Conservation (phyloP, 139 green algal species). For the Chlorella vulgaris region DNA sequence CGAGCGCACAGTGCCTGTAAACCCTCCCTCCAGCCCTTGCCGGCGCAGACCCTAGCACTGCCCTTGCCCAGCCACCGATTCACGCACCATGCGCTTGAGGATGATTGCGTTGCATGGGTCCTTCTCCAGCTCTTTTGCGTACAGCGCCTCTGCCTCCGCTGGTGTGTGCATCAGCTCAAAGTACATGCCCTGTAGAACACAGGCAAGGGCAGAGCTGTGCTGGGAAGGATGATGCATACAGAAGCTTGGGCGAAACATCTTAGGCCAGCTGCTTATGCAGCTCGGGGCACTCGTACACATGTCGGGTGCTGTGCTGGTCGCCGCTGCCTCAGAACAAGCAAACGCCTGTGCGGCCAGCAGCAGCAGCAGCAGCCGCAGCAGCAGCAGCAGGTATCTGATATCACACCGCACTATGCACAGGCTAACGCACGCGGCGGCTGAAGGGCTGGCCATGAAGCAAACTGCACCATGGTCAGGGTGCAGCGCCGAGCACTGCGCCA, state of each 20-base stretch:
- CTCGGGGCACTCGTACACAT: no score
- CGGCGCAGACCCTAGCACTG: no score
- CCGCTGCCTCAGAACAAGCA: background rate
- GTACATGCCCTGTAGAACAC: constrained; percentile 73
- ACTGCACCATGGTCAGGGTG: no score
- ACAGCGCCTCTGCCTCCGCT: constrained; percentile 58
- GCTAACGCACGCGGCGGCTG: no score
- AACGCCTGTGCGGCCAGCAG: no score
- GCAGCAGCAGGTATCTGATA: background rate
- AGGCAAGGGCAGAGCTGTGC: no score
- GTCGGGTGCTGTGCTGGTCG: no score
- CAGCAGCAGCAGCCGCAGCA: background rate
- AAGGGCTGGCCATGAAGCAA: no score
- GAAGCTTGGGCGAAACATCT: background rate
- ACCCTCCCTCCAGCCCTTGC: no score
- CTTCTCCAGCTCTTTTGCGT: constrained; percentile 60
- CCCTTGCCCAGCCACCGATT: background rate
- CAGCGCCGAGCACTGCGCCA: no score
- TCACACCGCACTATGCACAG: no score
- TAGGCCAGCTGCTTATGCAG: background rate
- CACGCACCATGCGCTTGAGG: constrained; percentile 71
- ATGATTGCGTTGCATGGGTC: constrained; percentile 59
- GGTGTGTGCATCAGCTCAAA: constrained; percentile 59
- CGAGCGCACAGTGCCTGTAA: no score
- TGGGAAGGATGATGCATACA: background rate